Percentiles rank a stretch among this genome's conserved stretches.
Evolutionary conservation across 2,329 filamentous ascomycete species (phyloP).

Genomic region (Phoma sp.): DNA sequence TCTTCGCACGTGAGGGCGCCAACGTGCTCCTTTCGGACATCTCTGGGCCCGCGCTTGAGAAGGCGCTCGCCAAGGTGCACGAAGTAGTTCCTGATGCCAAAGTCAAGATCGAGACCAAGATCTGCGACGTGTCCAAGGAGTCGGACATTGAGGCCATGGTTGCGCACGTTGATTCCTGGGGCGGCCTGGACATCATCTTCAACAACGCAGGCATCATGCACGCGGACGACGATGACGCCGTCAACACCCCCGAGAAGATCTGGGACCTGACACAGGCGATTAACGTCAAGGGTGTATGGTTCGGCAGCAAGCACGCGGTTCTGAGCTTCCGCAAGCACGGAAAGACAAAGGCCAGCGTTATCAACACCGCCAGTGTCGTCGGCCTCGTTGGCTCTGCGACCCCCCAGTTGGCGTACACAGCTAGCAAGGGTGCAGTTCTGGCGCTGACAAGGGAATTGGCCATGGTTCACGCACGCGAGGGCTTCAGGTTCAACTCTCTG

Average conservation of each 20-base stretch:
- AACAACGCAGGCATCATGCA: slow-evolving; percentile 99
- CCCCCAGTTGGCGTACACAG: slow-evolving; percentile 90
- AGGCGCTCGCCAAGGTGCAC: slow-evolving; percentile 75
- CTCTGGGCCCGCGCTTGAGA: slow-evolving; percentile 76
- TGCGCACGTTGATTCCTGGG: slow-evolving; percentile 78
- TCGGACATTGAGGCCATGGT: slow-evolving; percentile 76
- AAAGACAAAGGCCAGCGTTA: slow-evolving; percentile 81
- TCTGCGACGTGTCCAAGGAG: slow-evolving; percentile 87
- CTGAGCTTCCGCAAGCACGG: slow-evolving; percentile 77
- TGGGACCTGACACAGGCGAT: slow-evolving; percentile 94
- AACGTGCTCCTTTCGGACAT: slow-evolving; percentile 86
- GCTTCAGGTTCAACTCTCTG: slow-evolving; percentile 87
- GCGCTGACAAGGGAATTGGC: slow-evolving; percentile 89
- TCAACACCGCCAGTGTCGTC: slow-evolving; percentile 91
- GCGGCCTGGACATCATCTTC: slow-evolving; percentile 90
- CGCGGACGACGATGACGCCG: slow-evolving; percentile 67
- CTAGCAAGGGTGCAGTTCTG: slow-evolving; percentile 89
- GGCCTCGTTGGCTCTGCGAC: slow-evolving; percentile 86
- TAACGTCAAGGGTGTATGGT: slow-evolving; percentile 99
- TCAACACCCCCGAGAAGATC: slow-evolving; percentile 85
- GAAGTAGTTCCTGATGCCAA: slow-evolving; percentile 67
- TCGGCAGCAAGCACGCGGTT: slow-evolving; percentile 89
- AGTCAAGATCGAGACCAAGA: slow-evolving; percentile 64
- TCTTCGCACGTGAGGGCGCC: slow-evolving; percentile 88
- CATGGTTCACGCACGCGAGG: slow-evolving; percentile 88